Base-by-base conservation (phyloP, 768 basidiomycete species). In the Multifurca ochricompacta region DNA sequence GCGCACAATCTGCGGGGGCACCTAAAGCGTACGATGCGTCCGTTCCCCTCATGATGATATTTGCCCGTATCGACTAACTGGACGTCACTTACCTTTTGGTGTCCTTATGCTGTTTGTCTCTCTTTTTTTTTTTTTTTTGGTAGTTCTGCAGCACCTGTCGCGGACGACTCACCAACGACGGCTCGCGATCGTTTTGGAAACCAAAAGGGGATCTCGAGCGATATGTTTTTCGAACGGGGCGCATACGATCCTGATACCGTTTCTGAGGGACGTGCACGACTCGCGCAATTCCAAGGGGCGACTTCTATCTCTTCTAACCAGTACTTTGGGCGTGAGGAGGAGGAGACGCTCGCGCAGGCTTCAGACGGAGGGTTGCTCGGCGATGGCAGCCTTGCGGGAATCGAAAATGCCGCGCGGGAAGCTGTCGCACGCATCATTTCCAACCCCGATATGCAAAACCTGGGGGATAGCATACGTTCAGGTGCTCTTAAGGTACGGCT, bases 181-280 rank as follows among this genome's bases (percentile, higher is more conserved):
- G 95, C 96, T 1, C 82, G 93, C 53, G 87, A 94, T 7, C 91
- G 89, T 63, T 99, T 98, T 67, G 90, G 91, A 2, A 68, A 65
- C 55, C 96, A 98, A 67, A 99, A 97, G 67, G 92, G 81, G 50
- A 99, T 99, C 67, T 97, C 94, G 5, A 95, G 92, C 3, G 96
- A 98, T 65, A 92, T 93, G 89, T 97, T 86, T 74, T 98, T 98
- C 67, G 91, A 85, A 21, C 80, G 95, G 37, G 87, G 87, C 45
- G 69, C 82, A 19, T 97, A 96, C 70, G 94, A 98, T 65, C 81
- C 90, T 2, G 64, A 68, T 34, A 75, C 81, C 3, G 64, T 78
- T 37, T 70, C 74, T 42, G 92, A 97, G 70, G 93, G 93, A 5
- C 87, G 91, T 64, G 70, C 77, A 10, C 83, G 95, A 2, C 73